A percentile compares a stretch with the other conserved stretches of the same genome.
Evolutionary conservation across 2,329 filamentous ascomycete species (phyloP).

Genomic region (Escovopsis sp.): DNA sequence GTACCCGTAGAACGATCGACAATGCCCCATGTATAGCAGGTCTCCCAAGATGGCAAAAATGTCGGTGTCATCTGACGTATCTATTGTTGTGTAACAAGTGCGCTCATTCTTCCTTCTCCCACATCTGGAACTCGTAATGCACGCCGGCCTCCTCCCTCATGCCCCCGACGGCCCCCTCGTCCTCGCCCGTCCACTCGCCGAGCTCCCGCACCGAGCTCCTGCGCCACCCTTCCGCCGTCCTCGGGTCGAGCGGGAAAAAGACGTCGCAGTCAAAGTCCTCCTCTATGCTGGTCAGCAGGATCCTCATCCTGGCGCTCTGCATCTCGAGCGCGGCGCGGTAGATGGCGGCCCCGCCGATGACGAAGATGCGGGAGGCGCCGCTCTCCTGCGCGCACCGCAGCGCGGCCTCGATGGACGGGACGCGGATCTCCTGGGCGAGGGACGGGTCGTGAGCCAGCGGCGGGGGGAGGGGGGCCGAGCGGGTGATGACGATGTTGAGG

Average conservation of each 20-base stretch:
- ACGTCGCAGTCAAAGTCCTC: conserved; percentile 64
- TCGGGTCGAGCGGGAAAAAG: conserved; percentile 50
- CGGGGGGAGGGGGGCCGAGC: conserved; percentile 22
- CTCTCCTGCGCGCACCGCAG: conserved; percentile 30
- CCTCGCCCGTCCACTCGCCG: conserved; percentile 51
- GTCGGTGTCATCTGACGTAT: no score
- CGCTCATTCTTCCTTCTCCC: conserved; percentile 34
- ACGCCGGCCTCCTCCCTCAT: conserved; percentile 47
- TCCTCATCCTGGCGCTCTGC: conserved; percentile 29
- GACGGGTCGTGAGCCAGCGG: conserved; percentile 3
- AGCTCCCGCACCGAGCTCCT: conserved; percentile 37
- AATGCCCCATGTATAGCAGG: no score
- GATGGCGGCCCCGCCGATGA: conserved; percentile 83
- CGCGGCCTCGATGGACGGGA: conserved; percentile 43
- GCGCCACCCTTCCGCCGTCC: conserved; percentile 34
- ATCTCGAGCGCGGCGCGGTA: conserved; percentile 57
- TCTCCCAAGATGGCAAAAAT: no score
- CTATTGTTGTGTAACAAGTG: no score
- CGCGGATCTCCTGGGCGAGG: conserved; percentile 27
- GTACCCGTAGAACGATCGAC: no score
- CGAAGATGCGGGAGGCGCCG: conserved; percentile 48
- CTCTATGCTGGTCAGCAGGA: conserved; percentile 56
- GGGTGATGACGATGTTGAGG: conserved; percentile 68
- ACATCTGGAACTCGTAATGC: conserved; percentile 60
- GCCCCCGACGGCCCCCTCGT: conserved; percentile 33